Percentiles rank a stretch among this genome's conserved stretches.
Evolutionary conservation across 2,329 filamentous ascomycete species (phyloP).

Genomic region (Onygena corvina): DNA sequence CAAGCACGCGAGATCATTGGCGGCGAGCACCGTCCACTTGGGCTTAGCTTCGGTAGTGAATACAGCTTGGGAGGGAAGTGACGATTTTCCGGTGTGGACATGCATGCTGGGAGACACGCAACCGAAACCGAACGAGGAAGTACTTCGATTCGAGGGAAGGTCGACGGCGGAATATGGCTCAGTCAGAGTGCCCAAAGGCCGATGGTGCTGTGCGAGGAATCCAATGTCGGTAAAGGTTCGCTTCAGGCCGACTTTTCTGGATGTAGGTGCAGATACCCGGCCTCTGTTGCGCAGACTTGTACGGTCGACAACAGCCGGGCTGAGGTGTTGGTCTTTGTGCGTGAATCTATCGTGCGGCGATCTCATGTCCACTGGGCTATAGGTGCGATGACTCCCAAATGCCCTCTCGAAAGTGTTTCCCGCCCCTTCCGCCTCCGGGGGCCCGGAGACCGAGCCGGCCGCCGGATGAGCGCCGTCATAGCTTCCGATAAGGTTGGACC

Average conservation of each 20-base stretch:
- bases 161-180: constrained; percentile 61
- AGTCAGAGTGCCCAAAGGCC: constrained; percentile 71
- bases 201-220: constrained; percentile 63
- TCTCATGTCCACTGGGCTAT: not conserved
- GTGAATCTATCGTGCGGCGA: constrained; percentile 5
- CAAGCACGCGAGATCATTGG: constrained; percentile 89
- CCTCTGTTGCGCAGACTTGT: constrained; percentile 24
- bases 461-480: constrained; percentile 41
- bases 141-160: constrained; percentile 28
- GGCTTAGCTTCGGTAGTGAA: constrained; percentile 87
- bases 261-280: constrained; percentile 37
- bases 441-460: constrained; percentile 64
- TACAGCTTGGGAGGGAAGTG: constrained; percentile 84
- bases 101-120: constrained; percentile 51
- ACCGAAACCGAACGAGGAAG: constrained; percentile 28
- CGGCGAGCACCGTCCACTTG: constrained; percentile 91
- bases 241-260: constrained; percentile 59
- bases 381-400: constrained; percentile 44
- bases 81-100: constrained; percentile 79
- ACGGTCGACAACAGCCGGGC: constrained; percentile 17
- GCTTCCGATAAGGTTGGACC: constrained; percentile 64
- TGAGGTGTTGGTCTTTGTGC: not conserved
- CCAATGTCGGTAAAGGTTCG: constrained; percentile 78
- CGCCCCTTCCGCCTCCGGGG: constrained; percentile 52
- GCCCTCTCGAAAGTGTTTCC: constrained; percentile 77